phyloP scores from a whole-genome alignment of 495 filamentous ascomycete genomes.

The Penicillium paxilli region DNA sequence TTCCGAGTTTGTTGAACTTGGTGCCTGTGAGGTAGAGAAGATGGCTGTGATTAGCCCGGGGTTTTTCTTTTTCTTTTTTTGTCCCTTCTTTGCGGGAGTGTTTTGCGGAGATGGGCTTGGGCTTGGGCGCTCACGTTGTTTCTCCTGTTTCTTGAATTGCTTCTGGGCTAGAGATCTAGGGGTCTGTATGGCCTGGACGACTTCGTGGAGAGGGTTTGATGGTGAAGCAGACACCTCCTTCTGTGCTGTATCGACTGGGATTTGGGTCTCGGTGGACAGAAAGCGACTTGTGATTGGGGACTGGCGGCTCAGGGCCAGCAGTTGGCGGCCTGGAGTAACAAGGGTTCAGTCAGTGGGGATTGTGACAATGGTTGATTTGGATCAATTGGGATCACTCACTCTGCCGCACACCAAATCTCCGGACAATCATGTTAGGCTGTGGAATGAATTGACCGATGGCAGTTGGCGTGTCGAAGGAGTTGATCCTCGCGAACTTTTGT shows the following conservation, averaged over 20 bases:
- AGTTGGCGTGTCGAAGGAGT: slow-evolving; percentile 20
- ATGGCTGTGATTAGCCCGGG: neutral
- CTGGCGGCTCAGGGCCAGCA: slow-evolving; percentile 38
- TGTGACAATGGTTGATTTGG: neutral
- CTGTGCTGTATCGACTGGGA: slow-evolving; percentile 25
- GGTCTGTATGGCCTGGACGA: slow-evolving; percentile 8
- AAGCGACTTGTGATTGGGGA: slow-evolving; percentile 38
- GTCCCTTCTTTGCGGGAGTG: neutral
- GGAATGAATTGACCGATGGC: slow-evolving; percentile 12
- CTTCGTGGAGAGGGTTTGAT: slow-evolving; percentile 18
- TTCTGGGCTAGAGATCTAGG: neutral
- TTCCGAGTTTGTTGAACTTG: slow-evolving; percentile 35
- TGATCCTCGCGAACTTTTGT: slow-evolving; percentile 45
- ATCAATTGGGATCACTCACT: slow-evolving; percentile 30
- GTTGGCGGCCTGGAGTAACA: slow-evolving; percentile 39
- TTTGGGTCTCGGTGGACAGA: slow-evolving; percentile 33
- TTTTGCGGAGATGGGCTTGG: neutral
- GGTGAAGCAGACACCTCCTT: slow-evolving; percentile 11
- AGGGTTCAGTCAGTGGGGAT: slow-evolving; percentile 2
- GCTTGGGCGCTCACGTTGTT: slow-evolving; percentile 21
- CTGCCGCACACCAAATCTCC: slow-evolving; percentile 43
- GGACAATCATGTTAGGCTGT: slow-evolving; percentile 44
- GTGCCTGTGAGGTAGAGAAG: slow-evolving; percentile 17
- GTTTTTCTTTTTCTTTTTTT: neutral
- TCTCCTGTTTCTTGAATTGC: slow-evolving; percentile 9